Percentiles rank a stretch among this genome's conserved stretches.
These are phyloP conservation scores for Urochloa ruziziensis DNA, from an alignment of 176 grass and related monocot species.

Conservation along the genomic window DNA sequence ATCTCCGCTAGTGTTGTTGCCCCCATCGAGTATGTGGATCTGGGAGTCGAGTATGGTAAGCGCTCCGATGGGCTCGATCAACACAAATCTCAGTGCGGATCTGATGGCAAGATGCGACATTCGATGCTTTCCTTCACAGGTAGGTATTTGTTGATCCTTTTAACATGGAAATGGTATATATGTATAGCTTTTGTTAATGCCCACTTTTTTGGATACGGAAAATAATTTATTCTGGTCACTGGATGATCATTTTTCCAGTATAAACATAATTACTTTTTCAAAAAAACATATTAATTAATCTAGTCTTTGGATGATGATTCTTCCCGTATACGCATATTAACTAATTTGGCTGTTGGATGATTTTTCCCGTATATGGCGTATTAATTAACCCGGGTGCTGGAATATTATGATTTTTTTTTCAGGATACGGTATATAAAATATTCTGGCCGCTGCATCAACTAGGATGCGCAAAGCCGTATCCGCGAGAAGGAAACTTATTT, in stretches of 20 bases:
- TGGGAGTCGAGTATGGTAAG: not conserved
- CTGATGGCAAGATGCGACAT: not conserved
- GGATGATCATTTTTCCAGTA: no score
- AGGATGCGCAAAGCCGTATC: not conserved
- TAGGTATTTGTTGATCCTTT: not conserved
- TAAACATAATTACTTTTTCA: no score
- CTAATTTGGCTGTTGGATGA: no score
- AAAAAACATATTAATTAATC: no score
- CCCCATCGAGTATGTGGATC: no score
- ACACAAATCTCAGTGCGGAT: not conserved
- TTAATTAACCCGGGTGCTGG: no score
- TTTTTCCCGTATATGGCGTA: no score
- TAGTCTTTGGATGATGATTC: no score
- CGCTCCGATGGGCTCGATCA: no score
- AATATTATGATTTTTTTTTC: no score
- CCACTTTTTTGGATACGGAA: not conserved
- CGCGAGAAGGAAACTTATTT: not conserved
- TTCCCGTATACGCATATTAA: no score
- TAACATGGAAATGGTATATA: not conserved
- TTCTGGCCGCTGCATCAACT: not conserved
- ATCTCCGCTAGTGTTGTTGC: rapidly evolving
- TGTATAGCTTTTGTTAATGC: not conserved
- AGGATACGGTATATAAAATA: not conserved
- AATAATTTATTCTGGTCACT: not conserved
- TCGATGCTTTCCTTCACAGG: not conserved